Conservation (phyloP, 805 yeast genomes). For the Monosporozyma unispora region DNA sequence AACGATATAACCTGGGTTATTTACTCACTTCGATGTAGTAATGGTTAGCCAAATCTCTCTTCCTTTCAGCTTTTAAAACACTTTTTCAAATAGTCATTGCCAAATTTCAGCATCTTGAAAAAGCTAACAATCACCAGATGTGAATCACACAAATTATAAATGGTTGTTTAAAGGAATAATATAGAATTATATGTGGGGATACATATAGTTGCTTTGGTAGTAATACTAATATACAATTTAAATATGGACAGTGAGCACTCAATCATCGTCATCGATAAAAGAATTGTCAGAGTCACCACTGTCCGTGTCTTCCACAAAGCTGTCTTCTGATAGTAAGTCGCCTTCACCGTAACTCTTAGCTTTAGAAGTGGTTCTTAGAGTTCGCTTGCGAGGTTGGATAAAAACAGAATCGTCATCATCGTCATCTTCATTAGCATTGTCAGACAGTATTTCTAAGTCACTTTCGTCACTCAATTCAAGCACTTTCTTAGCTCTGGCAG, state of each 20-base stretch:
- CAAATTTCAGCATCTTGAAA: not conserved
- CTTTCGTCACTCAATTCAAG: conserved; percentile 19
- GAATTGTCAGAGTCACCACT: conserved; percentile 15
- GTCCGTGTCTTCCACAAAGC: conserved; percentile 20
- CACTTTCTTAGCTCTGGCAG: conserved; percentile 5
- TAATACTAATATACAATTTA: not conserved
- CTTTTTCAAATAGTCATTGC: not conserved
- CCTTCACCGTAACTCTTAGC: conserved; percentile 14
- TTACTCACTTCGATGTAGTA: not conserved
- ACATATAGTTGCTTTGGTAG: not conserved
- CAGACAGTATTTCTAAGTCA: conserved; percentile 10
- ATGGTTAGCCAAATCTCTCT: not conserved
- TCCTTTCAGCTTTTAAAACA: not conserved
- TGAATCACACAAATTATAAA: too few species aligned
- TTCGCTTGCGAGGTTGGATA: conserved; percentile 13
- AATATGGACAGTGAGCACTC: not conserved
- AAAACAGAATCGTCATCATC: conserved; percentile 13
- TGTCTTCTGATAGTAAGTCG: conserved; percentile 23
- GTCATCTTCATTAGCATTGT: conserved; percentile 8
- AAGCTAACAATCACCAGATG: not conserved
- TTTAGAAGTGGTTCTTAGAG: conserved; percentile 13
- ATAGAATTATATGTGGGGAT: not conserved
- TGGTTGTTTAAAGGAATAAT: not conserved
- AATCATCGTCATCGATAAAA: conserved; percentile 16
- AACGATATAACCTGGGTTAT: too few species aligned